phyloP scores from a whole-genome alignment of 169 alveolate species.

The Eimeria zaria region DNA sequence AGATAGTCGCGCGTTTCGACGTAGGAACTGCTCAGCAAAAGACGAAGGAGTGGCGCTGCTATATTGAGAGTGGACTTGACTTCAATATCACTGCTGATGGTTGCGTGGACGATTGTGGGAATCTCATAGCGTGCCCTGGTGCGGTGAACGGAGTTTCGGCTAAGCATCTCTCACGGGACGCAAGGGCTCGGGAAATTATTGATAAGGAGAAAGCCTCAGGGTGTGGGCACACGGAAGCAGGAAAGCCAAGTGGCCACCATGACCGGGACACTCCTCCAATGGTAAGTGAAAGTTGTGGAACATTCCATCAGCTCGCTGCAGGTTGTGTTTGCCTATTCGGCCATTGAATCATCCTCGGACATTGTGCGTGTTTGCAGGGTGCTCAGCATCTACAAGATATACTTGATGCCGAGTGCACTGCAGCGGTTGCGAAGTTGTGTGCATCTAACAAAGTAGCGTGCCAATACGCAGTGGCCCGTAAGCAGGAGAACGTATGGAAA shows the following conservation, averaged over 20 bases:
- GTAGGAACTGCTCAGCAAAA: neutral
- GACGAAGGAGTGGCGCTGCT: conserved; percentile 29
- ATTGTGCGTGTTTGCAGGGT: neutral
- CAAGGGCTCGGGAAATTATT: neutral
- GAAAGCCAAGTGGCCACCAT: neutral
- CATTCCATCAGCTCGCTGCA: neutral
- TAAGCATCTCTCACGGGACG: neutral
- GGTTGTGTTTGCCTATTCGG: neutral
- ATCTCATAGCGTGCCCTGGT: neutral
- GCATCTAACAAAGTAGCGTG: neutral
- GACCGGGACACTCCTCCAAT: neutral
- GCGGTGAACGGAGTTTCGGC: neutral
- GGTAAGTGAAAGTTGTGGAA: neutral
- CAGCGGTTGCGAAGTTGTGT: neutral
- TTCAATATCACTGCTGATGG: neutral
- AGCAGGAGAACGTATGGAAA: neutral
- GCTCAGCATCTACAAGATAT: neutral
- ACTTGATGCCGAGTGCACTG: conserved; percentile 7
- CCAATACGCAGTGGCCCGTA: conserved; percentile 18
- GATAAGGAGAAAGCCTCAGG: neutral
- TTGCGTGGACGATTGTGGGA: conserved; percentile 1
- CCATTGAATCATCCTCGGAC: no score
- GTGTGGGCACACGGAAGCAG: neutral
- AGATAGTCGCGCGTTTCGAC: neutral
- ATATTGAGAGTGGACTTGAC: neutral